Percentiles rank a stretch among this genome's conserved stretches.
These are phyloP conservation scores for Wallacemonas sp. DNA, from an alignment of 208 protist species.

Conservation along the genomic window DNA sequence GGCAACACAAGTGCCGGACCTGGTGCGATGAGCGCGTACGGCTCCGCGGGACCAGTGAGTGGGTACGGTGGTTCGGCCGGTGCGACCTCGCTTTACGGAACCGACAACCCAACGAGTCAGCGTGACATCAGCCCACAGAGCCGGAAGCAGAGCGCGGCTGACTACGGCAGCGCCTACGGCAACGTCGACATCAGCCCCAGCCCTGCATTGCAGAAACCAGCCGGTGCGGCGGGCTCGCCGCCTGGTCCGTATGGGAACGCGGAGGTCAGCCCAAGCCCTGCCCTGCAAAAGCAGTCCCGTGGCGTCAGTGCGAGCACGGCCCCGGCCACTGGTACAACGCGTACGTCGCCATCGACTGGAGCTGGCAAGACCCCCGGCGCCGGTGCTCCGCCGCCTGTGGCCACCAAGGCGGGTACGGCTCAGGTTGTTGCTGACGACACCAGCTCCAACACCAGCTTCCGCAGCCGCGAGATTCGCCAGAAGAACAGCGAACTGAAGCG, in stretches of 20 bases:
- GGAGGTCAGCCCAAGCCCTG: too few species aligned
- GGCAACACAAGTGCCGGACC: too few species aligned
- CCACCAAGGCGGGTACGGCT: background rate
- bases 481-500: conserved; percentile 43
- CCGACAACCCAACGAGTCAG: too few species aligned
- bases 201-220: background rate
- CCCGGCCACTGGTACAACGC: background rate
- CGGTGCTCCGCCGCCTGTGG: background rate
- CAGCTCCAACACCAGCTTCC: conserved; percentile 14
- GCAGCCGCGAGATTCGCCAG: conserved; percentile 30
- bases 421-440: background rate
- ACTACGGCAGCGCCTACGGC: conserved; percentile 15
- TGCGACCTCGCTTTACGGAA: too few species aligned
- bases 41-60: too few species aligned
- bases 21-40: too few species aligned
- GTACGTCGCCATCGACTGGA: background rate
- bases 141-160: too few species aligned
- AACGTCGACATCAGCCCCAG: background rate
- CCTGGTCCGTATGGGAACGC: too few species aligned
- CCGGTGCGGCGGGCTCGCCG: too few species aligned
- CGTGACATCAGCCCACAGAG: too few species aligned
- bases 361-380: background rate
- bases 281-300: background rate
- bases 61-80: too few species aligned
- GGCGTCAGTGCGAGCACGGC: background rate